Evolutionary conservation across 148 eudicot genomes (phyloP).

Genomic region (Rhododendron ferrugineum): DNA sequence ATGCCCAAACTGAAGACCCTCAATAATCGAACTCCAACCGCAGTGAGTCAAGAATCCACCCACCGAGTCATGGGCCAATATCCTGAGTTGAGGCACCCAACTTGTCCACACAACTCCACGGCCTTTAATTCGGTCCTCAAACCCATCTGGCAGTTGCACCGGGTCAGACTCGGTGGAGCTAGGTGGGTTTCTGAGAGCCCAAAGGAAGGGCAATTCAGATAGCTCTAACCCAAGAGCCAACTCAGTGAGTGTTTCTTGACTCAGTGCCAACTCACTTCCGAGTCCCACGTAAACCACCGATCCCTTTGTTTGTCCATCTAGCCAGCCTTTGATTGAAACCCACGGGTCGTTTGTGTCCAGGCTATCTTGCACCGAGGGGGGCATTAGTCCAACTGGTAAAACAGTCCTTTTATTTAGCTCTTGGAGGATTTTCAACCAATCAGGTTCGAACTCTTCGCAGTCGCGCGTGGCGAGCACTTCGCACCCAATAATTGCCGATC

Average conservation of each 20-base stretch:
- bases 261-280: slow-evolving; percentile 8
- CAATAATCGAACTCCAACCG: slow-evolving; percentile 10
- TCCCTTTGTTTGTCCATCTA: background rate
- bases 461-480: background rate
- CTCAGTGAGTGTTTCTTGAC: slow-evolving; percentile 7
- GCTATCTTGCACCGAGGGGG: background rate
- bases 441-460: slow-evolving; percentile 10
- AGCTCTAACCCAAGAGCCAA: slow-evolving; percentile 20
- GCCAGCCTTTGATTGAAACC: background rate
- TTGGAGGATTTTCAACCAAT: slow-evolving; percentile 10
- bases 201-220: slow-evolving; percentile 19
- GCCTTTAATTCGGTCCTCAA: slow-evolving; percentile 5
- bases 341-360: background rate
- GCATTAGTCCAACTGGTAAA: slow-evolving; percentile 12
- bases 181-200: slow-evolving; percentile 14
- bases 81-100: slow-evolving; percentile 20
- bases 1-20: slow-evolving; percentile 3
- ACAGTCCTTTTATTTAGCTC: slow-evolving; percentile 8
- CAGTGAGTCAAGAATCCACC: slow-evolving; percentile 8
- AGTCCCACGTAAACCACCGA: slow-evolving; percentile 14
- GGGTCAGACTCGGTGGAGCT: background rate
- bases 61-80: slow-evolving; percentile 12
- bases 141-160: slow-evolving; percentile 1
- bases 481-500: background rate
- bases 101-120: slow-evolving; percentile 15